Evolutionary conservation across 1,139 yeast species (phyloP).

Genomic region (Taphrina wiesneri): DNA sequence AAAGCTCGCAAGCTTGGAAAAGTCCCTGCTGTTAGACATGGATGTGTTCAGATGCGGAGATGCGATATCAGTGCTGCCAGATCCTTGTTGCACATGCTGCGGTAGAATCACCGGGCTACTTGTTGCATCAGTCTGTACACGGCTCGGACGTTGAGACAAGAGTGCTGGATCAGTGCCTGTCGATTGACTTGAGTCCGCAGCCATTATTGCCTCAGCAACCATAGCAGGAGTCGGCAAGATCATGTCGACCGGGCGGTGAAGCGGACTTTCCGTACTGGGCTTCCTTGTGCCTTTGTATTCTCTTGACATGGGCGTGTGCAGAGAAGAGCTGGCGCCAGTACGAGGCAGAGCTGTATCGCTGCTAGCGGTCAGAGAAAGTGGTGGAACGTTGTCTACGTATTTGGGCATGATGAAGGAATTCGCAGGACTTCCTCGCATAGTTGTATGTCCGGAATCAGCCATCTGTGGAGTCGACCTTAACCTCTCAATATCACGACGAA

Average conservation of each 20-base stretch:
- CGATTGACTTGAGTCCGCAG: background rate
- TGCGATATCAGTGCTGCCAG: background rate
- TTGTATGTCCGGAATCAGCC: constrained; percentile 14
- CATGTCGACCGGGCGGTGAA: background rate
- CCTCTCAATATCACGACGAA: constrained; percentile 22
- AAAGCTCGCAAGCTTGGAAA: background rate
- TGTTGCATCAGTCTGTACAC: background rate
- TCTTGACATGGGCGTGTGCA: background rate
- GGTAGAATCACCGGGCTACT: background rate
- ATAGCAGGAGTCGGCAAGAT: background rate
- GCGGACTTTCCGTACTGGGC: constrained; percentile 6
- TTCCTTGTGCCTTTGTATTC: background rate
- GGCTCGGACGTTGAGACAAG: background rate
- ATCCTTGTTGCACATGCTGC: background rate
- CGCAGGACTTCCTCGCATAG: constrained; percentile 25
- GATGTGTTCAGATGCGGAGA: constrained; percentile 1
- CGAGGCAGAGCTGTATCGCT: background rate
- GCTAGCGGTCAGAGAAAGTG: background rate
- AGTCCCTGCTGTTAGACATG: constrained; percentile 1
- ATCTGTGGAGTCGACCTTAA: constrained; percentile 12
- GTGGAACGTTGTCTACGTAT: constrained; percentile 6
- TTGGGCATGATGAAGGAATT: constrained; percentile 27
- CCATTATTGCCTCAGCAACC: background rate
- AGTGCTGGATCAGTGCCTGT: background rate
- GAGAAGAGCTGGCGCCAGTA: background rate